Percentiles rank a stretch among this genome's conserved stretches.
phyloP scores from a whole-genome alignment of 1,284 basidiomycete species.

The Ustilago shanxiensis region DNA sequence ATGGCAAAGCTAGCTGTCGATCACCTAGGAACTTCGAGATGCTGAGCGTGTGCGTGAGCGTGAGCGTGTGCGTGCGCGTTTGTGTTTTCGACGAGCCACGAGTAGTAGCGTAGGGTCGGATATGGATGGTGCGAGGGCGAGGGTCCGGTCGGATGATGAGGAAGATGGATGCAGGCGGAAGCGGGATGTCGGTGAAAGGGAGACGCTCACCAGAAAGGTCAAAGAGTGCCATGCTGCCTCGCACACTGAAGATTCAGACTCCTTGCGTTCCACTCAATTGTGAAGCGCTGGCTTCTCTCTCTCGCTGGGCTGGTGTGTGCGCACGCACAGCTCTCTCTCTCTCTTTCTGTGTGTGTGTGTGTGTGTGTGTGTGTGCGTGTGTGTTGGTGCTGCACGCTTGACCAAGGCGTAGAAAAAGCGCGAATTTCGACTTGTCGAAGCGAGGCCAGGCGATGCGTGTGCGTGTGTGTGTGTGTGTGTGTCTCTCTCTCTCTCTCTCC shows the following conservation, averaged over 20 bases:
- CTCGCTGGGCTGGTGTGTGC: constrained; percentile 4
- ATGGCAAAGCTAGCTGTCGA: not conserved
- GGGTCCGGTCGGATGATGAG: constrained; percentile 8
- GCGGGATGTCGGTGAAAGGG: not conserved
- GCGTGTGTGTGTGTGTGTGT: not conserved
- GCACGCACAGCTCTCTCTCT: not conserved
- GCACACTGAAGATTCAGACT: not conserved
- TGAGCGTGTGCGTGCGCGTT: too few relatives aligned
- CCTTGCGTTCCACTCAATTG: not conserved
- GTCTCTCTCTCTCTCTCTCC: too few relatives aligned
- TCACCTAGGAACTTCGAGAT: not conserved
- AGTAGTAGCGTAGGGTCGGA: not conserved
- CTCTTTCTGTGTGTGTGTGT: not conserved
- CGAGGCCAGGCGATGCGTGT: not conserved
- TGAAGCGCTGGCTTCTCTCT: not conserved
- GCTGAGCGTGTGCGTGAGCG: constrained; percentile 8
- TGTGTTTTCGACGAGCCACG: constrained; percentile 19
- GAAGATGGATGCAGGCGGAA: constrained; percentile 23
- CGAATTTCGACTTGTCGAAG: too few relatives aligned
- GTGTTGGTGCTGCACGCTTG: not conserved
- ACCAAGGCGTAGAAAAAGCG: not conserved
- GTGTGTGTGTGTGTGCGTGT: not conserved
- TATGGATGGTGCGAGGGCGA: constrained; percentile 20
- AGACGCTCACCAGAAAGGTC: constrained; percentile 16
- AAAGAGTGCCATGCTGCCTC: constrained; percentile 19